Percentiles rank a stretch among this genome's conserved stretches.
phyloP scores from a whole-genome alignment of 306 rosid genomes.

The Rubus parviflorus region DNA sequence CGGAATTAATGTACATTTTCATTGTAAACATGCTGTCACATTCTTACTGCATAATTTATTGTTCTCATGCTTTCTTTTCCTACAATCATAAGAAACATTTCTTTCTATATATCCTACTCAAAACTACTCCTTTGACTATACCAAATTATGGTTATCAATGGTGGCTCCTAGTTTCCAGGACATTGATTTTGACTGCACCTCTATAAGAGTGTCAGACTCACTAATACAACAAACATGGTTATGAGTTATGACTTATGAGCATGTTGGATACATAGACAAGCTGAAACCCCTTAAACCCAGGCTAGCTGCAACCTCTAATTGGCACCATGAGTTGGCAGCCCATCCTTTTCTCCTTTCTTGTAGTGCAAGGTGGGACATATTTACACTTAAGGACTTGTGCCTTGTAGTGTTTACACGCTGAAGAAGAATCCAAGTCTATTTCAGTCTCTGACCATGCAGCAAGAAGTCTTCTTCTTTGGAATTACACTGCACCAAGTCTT shows the following conservation, averaged over 20 bases:
- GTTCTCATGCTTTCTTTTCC: neutral
- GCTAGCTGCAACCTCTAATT: neutral
- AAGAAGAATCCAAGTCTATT: neutral
- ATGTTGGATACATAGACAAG: constrained; percentile 28
- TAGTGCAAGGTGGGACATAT: neutral
- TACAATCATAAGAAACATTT: neutral
- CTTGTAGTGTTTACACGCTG: neutral
- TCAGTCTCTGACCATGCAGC: neutral
- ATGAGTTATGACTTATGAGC: constrained; percentile 4
- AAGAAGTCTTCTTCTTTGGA: neutral
- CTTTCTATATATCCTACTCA: neutral
- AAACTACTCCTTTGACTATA: neutral
- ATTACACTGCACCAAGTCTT: neutral
- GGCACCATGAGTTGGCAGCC: constrained; percentile 1
- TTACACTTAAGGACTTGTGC: neutral
- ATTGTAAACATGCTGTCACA: neutral
- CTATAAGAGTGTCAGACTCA: neutral
- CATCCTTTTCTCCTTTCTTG: constrained; percentile 11
- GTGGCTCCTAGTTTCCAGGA: neutral
- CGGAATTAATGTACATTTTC: neutral
- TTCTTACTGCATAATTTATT: neutral
- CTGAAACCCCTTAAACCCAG: neutral
- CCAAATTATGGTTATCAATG: neutral
- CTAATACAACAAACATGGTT: constrained; percentile 1
- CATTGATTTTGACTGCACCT: constrained; percentile 2